phyloP scores from a whole-genome alignment of 164 flowering plant genomes.

The Euptelea pleiosperma region DNA sequence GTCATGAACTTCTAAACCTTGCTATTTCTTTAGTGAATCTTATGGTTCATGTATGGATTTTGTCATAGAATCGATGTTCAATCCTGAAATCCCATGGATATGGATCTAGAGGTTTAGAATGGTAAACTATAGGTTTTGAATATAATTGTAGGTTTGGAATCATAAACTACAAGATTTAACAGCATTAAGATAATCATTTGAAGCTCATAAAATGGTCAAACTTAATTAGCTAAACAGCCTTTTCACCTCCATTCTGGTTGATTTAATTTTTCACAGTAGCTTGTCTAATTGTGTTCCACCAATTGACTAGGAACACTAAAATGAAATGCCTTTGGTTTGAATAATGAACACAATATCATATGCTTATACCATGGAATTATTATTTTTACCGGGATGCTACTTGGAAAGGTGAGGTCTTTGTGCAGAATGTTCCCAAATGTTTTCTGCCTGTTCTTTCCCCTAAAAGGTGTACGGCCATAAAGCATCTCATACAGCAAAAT shows the following conservation, averaged over 20 bases:
- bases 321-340: background rate
- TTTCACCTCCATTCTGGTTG: background rate
- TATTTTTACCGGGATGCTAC: constrained; percentile 74
- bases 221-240: no score
- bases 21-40: no score
- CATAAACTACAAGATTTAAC: background rate
- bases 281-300: background rate
- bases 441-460: constrained; percentile 94
- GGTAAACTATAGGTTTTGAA: no score
- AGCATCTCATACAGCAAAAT: constrained; percentile 94
- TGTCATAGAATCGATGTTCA: no score
- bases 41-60: no score
- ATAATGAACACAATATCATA: background rate
- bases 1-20: no score
- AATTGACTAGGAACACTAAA: background rate
- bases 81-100: no score
- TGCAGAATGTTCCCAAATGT: constrained; percentile 87
- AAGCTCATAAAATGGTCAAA: no score
- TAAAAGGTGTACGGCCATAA: constrained; percentile 95
- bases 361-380: background rate
- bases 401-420: constrained; percentile 94
- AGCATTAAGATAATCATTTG: no score
- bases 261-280: background rate
- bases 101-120: no score
- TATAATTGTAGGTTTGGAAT: background rate